Conservation (phyloP, 2,329 filamentous ascomycete genomes). For the Zymoseptoria tritici region DNA sequence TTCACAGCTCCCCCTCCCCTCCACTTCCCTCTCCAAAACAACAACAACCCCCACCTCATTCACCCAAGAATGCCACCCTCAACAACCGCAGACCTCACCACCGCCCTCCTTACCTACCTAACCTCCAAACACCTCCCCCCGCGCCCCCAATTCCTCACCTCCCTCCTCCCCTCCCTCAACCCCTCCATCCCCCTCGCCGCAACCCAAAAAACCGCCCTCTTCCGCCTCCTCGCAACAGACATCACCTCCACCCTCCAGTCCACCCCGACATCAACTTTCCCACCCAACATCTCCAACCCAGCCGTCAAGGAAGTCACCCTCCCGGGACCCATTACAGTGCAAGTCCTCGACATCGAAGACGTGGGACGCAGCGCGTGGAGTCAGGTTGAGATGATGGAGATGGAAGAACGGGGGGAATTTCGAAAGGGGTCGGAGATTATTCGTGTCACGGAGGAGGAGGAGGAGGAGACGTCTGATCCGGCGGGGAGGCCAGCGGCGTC, state of each 20-base stretch:
- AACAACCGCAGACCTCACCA: constrained; percentile 2
- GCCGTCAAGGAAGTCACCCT: constrained; percentile 51
- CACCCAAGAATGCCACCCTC: constrained; percentile 5
- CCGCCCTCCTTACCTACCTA: constrained; percentile 10
- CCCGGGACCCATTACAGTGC: constrained; percentile 59
- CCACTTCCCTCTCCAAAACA: neutral
- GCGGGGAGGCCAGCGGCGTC: constrained; percentile 21
- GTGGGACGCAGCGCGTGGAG: constrained; percentile 73
- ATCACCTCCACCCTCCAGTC: constrained; percentile 53
- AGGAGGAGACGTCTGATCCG: constrained; percentile 27
- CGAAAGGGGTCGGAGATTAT: constrained; percentile 75
- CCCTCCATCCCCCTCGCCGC: constrained; percentile 57
- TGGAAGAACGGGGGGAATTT: constrained; percentile 63
- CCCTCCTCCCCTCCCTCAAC: constrained; percentile 51
- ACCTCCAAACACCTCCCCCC: constrained; percentile 40
- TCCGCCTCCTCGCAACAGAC: constrained; percentile 72
- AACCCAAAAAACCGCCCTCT: constrained; percentile 69
- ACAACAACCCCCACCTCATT: neutral
- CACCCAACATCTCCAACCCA: constrained; percentile 49
- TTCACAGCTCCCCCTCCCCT: neutral
- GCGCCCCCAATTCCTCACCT: constrained; percentile 55
- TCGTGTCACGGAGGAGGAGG: constrained; percentile 54
- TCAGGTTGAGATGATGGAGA: constrained; percentile 75
- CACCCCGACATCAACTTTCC: constrained; percentile 45
- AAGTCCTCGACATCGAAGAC: constrained; percentile 82